phyloP scores from a whole-genome alignment of 305 asterid genomes.

The Fraxinus greggii region DNA sequence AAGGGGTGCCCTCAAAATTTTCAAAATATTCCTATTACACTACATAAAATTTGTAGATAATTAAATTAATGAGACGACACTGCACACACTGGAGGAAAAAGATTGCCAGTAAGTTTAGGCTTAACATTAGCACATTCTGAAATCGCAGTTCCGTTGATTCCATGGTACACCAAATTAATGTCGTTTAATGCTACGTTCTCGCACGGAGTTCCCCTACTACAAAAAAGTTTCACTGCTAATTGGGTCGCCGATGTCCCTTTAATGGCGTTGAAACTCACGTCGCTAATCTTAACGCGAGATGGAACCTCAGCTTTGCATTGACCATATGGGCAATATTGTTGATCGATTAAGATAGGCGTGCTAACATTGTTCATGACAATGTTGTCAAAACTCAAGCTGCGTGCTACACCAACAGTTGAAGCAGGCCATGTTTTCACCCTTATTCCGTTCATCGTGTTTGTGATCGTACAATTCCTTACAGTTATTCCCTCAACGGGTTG shows the following conservation, averaged over 20 bases:
- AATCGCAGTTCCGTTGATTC: conserved; percentile 20
- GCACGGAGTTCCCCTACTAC: conserved; percentile 34
- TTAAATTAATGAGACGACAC: conserved; percentile 12
- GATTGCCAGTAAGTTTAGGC: conserved; percentile 24
- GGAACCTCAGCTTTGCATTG: conserved; percentile 21
- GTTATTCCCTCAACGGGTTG: conserved; percentile 26
- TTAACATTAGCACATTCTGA: conserved; percentile 32
- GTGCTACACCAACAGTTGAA: not conserved
- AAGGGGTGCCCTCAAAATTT: conserved; percentile 4
- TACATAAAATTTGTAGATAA: not conserved
- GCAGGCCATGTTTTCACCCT: conserved; percentile 39
- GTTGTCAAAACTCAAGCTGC: conserved; percentile 28
- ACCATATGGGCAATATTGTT: conserved; percentile 35
- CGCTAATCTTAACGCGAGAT: conserved; percentile 31
- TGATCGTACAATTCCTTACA: conserved; percentile 26
- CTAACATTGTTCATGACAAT: conserved; percentile 34
- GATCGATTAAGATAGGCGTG: conserved; percentile 35
- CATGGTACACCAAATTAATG: conserved; percentile 26
- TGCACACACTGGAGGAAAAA: conserved; percentile 25
- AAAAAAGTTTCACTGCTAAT: conserved; percentile 19
- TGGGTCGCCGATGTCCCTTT: conserved; percentile 30
- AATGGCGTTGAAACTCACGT: conserved; percentile 22
- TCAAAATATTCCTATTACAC: not conserved
- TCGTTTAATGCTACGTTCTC: conserved; percentile 21
- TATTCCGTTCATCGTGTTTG: conserved; percentile 25